Percentiles rank a stretch among this genome's conserved stretches.
Evolutionary conservation across 129 eudicot species (phyloP).

Genomic region (Rutidosis leptorrhynchoides): DNA sequence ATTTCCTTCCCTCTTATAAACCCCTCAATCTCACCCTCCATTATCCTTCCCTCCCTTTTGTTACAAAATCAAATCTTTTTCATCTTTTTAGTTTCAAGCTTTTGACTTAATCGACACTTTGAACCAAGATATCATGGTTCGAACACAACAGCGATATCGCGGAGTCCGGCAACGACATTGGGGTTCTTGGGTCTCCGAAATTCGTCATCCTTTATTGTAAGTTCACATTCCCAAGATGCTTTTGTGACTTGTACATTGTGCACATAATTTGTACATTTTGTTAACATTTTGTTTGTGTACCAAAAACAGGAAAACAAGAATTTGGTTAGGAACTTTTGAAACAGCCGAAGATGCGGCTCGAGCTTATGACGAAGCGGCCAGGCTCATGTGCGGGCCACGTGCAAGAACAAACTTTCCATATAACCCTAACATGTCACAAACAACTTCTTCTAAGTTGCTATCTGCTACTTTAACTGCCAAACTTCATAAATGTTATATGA

Average conservation of each 20-base stretch:
- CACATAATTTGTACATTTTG: background rate
- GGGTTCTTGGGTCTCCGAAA: slow-evolving; percentile 98
- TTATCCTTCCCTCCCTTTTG: slow-evolving; percentile 30
- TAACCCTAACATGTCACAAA: slow-evolving; percentile 46
- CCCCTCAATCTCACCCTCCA: slow-evolving; percentile 48
- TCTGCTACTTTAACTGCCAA: slow-evolving; percentile 80
- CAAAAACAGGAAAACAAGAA: slow-evolving; percentile 66
- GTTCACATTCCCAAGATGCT: slow-evolving; percentile 19
- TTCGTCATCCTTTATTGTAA: slow-evolving; percentile 83
- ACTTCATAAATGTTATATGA: slow-evolving; percentile 69
- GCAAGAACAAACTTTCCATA: slow-evolving; percentile 74
- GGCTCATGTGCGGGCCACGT: slow-evolving; percentile 83
- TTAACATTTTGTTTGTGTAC: slow-evolving; percentile 19
- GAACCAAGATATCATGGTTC: slow-evolving; percentile 38
- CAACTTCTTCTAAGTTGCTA: slow-evolving; percentile 56
- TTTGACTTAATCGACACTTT: slow-evolving; percentile 29
- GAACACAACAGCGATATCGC: slow-evolving; percentile 68
- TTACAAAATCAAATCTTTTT: background rate
- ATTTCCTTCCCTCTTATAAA: slow-evolving; percentile 19
- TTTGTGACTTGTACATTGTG: background rate
- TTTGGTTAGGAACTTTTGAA: slow-evolving; percentile 84
- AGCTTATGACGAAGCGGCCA: slow-evolving; percentile 85
- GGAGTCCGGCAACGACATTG: slow-evolving; percentile 90
- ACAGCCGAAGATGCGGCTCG: slow-evolving; percentile 87
- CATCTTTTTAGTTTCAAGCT: slow-evolving; percentile 1